Evolutionary conservation across 129 eudicot species (phyloP).

Genomic region (Glebionis coronaria): DNA sequence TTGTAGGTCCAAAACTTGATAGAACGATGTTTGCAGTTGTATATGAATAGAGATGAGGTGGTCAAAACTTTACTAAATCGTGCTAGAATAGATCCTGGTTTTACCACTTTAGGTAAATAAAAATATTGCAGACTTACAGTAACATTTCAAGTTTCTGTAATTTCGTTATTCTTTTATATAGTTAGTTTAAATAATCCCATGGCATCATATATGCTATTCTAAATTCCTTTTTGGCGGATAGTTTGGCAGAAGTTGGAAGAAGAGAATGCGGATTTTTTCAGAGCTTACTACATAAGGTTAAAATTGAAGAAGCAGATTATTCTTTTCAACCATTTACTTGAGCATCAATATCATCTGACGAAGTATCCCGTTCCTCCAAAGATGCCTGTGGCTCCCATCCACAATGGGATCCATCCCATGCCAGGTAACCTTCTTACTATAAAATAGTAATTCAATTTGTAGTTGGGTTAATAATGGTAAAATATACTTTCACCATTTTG

Average conservation of each 20-base stretch:
- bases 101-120: slow-evolving; percentile 80
- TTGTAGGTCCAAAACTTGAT: slow-evolving; percentile 95
- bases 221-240: slow-evolving; percentile 23
- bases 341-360: slow-evolving; percentile 81
- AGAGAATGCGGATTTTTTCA: slow-evolving; percentile 93
- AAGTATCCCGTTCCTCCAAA: slow-evolving; percentile 78
- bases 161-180: neutral
- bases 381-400: slow-evolving; percentile 86
- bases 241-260: slow-evolving; percentile 99
- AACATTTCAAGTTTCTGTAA: neutral
- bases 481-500: too few species aligned
- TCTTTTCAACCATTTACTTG: slow-evolving; percentile 88
- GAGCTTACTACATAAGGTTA: slow-evolving; percentile 94
- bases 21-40: slow-evolving; percentile 89
- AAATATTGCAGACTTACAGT: too few species aligned
- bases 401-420: slow-evolving; percentile 93
- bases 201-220: neutral
- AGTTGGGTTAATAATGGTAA: too few species aligned
- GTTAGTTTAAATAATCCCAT: too few species aligned
- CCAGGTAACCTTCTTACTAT: slow-evolving; percentile 53
- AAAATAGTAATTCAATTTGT: too few species aligned
- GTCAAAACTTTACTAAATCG: slow-evolving; percentile 87
- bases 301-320: slow-evolving; percentile 93
- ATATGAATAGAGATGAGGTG: slow-evolving; percentile 95
- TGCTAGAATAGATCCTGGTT: slow-evolving; percentile 95